Conservation (phyloP, 371 early-diverging fungal species). For the Dichotomocladium elegans region DNA sequence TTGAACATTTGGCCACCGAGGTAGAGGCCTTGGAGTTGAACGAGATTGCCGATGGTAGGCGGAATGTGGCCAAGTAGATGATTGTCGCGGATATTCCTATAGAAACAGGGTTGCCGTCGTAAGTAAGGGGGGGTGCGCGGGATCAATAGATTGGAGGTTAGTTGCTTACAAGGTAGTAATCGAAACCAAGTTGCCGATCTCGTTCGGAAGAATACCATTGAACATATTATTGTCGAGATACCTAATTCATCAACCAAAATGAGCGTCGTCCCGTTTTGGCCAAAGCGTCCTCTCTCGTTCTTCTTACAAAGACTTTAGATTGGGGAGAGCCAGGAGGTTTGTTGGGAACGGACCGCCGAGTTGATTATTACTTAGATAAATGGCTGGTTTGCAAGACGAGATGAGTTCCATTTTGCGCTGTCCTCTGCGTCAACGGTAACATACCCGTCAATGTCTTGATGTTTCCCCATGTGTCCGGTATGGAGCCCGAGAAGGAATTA, state of each 20-base stretch:
- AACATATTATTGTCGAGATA: conserved; percentile 30
- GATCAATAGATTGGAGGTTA: background rate
- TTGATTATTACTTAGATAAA: conserved; percentile 39
- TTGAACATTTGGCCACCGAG: conserved; percentile 22
- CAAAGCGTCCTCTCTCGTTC: background rate
- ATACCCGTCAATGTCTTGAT: conserved; percentile 9
- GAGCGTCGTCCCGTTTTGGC: too few relatives aligned
- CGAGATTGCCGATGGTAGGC: conserved; percentile 26
- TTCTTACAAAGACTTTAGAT: conserved; percentile 23
- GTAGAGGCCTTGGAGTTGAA: conserved; percentile 29
- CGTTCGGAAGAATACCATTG: conserved; percentile 23
- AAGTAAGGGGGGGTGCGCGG: background rate
- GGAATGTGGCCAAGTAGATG: conserved; percentile 36
- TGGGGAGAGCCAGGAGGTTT: conserved; percentile 11
- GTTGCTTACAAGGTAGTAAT: background rate
- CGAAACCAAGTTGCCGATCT: conserved; percentile 23
- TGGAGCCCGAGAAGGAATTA: conserved; percentile 37
- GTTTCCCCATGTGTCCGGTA: conserved; percentile 33
- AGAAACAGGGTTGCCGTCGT: background rate
- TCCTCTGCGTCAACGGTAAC: background rate
- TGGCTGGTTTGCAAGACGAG: background rate
- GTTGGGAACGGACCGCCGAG: conserved; percentile 32
- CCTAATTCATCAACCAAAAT: too few relatives aligned
- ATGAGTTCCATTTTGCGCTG: background rate
- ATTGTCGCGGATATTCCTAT: conserved; percentile 36